Percentiles rank a stretch among this genome's conserved stretches.
Conservation (phyloP, 306 rosid genomes). For the Acacia acuminata region DNA sequence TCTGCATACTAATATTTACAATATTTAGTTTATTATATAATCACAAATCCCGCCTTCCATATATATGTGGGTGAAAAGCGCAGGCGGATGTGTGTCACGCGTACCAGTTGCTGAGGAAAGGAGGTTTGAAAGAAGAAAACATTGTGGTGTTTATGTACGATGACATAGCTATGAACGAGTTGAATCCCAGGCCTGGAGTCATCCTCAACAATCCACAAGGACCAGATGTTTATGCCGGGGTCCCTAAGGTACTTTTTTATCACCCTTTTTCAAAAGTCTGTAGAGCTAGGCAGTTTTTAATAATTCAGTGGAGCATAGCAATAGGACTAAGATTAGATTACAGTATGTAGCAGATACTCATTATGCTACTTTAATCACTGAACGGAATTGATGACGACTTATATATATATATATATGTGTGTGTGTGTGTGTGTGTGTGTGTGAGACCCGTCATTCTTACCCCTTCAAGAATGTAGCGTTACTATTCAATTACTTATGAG, state of each 20-base stretch:
- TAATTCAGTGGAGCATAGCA: background rate
- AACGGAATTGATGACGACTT: background rate
- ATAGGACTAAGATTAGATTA: background rate
- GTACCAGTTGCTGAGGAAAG: conserved; percentile 73
- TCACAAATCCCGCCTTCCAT: no score
- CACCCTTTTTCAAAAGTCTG: background rate
- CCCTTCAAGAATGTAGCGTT: no score
- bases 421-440: no score
- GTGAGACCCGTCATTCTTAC: no score
- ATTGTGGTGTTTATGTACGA: conserved; percentile 96
- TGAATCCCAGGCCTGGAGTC: conserved; percentile 86
- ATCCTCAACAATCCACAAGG: conserved; percentile 90
- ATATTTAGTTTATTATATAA: no score
- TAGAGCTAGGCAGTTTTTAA: background rate
- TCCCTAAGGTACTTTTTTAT: conserved; percentile 66
- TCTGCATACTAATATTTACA: no score
- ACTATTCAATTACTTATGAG: no score
- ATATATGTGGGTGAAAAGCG: background rate
- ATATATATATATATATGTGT: background rate
- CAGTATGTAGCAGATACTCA: background rate
- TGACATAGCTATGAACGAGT: conserved; percentile 61
- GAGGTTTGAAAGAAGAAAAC: conserved; percentile 84
- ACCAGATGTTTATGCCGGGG: conserved; percentile 72
- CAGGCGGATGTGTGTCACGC: conserved; percentile 96
- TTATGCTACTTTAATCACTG: background rate